These are phyloP conservation scores for Stereocaulon alpinum DNA, from an alignment of 495 filamentous ascomycete genomes.

Conservation along the genomic window DNA sequence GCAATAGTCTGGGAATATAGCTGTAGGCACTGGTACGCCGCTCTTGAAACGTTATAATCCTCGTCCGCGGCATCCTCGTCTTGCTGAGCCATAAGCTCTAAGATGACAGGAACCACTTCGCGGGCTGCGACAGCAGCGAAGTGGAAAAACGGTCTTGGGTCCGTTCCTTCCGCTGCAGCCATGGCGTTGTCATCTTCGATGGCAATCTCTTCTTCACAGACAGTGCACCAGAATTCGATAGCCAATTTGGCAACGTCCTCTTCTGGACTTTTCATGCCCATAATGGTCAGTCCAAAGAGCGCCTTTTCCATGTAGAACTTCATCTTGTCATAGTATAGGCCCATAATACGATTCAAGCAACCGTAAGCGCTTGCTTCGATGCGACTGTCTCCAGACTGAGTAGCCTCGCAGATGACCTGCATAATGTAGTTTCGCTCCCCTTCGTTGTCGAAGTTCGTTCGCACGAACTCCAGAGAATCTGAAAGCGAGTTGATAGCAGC, in stretches of 20 bases:
- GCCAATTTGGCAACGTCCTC: conserved; percentile 97
- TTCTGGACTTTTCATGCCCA: conserved; percentile 96
- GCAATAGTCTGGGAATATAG: conserved; percentile 89
- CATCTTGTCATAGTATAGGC: conserved; percentile 97
- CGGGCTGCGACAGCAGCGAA: conserved; percentile 81
- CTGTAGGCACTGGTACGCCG: conserved; percentile 91
- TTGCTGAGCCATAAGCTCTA: conserved; percentile 84
- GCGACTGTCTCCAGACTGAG: conserved; percentile 70
- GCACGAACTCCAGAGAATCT: conserved; percentile 96
- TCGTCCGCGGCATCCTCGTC: conserved; percentile 95
- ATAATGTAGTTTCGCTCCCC: conserved; percentile 99
- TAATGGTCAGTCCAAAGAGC: conserved; percentile 92
- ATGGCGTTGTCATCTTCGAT: conserved; percentile 95
- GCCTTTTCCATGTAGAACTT: conserved; percentile 99
- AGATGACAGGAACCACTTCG: conserved; percentile 86
- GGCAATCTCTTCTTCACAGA: conserved; percentile 94
- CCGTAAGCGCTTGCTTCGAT: conserved; percentile 94
- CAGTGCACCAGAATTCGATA: conserved; percentile 98
- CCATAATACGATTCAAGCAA: conserved; percentile 97
- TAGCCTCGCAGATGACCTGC: conserved; percentile 99
- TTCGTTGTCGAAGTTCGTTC: conserved; percentile 96
- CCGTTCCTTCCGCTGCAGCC: conserved; percentile 62
- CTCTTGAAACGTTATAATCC: conserved; percentile 92
- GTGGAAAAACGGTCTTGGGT: conserved; percentile 81
- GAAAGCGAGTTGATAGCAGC: conserved; percentile 88